Conservation (phyloP, 257 asterid genomes). For the Nicotiana attenuata region DNA sequence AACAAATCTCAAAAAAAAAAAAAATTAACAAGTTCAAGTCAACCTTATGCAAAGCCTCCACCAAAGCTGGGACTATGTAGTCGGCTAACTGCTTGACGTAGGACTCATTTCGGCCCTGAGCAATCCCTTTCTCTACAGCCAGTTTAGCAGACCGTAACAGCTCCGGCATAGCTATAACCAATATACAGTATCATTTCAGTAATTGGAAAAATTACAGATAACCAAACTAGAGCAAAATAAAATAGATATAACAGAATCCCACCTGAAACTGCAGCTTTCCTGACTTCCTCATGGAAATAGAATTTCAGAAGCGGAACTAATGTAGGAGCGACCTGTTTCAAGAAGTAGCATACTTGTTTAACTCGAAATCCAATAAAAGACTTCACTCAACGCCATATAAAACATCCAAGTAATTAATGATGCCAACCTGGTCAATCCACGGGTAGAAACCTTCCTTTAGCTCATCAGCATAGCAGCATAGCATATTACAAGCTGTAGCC, state of each 20-base stretch:
- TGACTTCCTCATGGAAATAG: slow-evolving; percentile 98
- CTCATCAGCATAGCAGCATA: slow-evolving; percentile 98
- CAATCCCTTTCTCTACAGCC: slow-evolving; percentile 92
- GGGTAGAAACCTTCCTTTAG: slow-evolving; percentile 97
- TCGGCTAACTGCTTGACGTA: slow-evolving; percentile 77
- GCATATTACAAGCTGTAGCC: slow-evolving; percentile 98
- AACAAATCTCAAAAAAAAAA: not conserved
- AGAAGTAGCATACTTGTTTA: not conserved
- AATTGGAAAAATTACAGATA: not conserved
- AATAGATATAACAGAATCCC: not conserved
- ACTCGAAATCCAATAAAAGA: not conserved
- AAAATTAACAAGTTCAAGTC: not conserved
- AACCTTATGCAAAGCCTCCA: slow-evolving; percentile 89
- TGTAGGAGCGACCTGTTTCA: slow-evolving; percentile 82
- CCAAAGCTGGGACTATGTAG: slow-evolving; percentile 67
- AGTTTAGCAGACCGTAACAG: slow-evolving; percentile 81
- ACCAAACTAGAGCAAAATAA: not conserved
- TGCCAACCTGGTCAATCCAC: slow-evolving; percentile 95
- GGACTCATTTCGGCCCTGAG: slow-evolving; percentile 80
- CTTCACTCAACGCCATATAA: not conserved
- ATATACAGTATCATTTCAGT: slow-evolving; percentile 16
- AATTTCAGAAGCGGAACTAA: slow-evolving; percentile 87
- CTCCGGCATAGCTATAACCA: slow-evolving; percentile 87
- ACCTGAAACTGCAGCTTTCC: slow-evolving; percentile 99
- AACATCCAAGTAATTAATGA: slow-evolving; percentile 2